A percentile compares a stretch with the other conserved stretches of the same genome.
Conservation (phyloP, 179 eudicot species). For the Silene vulgaris region DNA sequence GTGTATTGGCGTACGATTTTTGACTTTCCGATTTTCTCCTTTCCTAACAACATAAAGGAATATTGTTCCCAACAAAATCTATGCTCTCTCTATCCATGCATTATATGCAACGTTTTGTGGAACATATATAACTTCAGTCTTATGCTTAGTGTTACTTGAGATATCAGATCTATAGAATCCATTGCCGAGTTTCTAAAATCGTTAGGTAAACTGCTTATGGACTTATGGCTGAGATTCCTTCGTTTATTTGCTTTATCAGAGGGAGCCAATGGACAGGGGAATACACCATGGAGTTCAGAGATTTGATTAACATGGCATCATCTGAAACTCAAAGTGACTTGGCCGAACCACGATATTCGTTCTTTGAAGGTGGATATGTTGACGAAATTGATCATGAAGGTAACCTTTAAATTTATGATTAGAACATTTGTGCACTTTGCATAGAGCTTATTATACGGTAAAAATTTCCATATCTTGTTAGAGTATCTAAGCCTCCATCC, state of each 20-base stretch:
- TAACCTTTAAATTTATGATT: constrained; percentile 9
- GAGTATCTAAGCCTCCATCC: too few relatives aligned
- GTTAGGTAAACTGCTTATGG: not conserved
- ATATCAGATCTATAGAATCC: too few relatives aligned
- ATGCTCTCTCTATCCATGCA: too few relatives aligned
- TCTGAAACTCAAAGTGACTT: constrained; percentile 26
- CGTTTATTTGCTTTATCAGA: constrained; percentile 35
- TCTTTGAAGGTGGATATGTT: constrained; percentile 81
- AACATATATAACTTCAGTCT: too few relatives aligned
- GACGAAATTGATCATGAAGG: constrained; percentile 52
- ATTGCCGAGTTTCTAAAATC: not conserved
- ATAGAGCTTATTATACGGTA: not conserved
- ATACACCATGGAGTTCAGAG: constrained; percentile 64
- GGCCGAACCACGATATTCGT: constrained; percentile 78
- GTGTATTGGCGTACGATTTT: too few relatives aligned
- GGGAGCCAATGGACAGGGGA: constrained; percentile 93
- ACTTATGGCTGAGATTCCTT: not conserved
- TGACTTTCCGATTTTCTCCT: not conserved
- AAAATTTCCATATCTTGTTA: not conserved
- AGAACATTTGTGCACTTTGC: not conserved
- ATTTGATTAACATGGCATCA: constrained; percentile 48
- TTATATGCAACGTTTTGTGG: too few relatives aligned
- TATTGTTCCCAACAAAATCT: too few relatives aligned
- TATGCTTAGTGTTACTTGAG: not conserved
- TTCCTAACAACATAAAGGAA: too few relatives aligned